A percentile compares a stretch with the other conserved stretches of the same genome.
Conservation (phyloP, 169 alveolate genomes). For the Plasmodium cynomolgi region DNA sequence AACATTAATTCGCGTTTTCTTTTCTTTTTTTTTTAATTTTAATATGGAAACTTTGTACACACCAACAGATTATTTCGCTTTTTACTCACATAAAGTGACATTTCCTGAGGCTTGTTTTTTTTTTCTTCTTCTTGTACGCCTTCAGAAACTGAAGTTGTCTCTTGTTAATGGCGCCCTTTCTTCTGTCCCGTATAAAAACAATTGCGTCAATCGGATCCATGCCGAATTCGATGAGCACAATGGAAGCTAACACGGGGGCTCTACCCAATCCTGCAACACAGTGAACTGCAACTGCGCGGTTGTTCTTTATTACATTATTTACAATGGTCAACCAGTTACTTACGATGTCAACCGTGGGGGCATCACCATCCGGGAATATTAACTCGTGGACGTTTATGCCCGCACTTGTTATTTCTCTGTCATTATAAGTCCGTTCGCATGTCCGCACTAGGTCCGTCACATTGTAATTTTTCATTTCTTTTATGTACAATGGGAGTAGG, state of each 20-base stretch:
- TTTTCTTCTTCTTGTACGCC: constrained; percentile 80
- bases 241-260: constrained; percentile 93
- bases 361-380: constrained; percentile 92
- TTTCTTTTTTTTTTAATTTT: not conserved
- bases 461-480: constrained; percentile 86
- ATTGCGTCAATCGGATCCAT: constrained; percentile 92
- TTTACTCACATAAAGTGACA: constrained; percentile 76
- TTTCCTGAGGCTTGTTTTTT: constrained; percentile 72
- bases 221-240: constrained; percentile 92
- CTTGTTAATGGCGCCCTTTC: constrained; percentile 90
- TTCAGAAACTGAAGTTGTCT: constrained; percentile 84
- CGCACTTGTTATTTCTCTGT: constrained; percentile 76
- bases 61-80: not conserved
- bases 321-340: constrained; percentile 88
- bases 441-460: constrained; percentile 92
- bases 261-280: constrained; percentile 95
- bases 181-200: constrained; percentile 88
- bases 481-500: constrained; percentile 85
- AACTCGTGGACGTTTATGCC: constrained; percentile 89
- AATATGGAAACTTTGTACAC: not conserved
- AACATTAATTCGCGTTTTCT: not conserved
- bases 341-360: constrained; percentile 90
- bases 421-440: constrained; percentile 90
- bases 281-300: constrained; percentile 93
- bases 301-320: constrained; percentile 80